These are phyloP conservation scores for Sporothrix euskadiensis DNA, from an alignment of 2,329 filamentous ascomycete species.

Conservation along the genomic window DNA sequence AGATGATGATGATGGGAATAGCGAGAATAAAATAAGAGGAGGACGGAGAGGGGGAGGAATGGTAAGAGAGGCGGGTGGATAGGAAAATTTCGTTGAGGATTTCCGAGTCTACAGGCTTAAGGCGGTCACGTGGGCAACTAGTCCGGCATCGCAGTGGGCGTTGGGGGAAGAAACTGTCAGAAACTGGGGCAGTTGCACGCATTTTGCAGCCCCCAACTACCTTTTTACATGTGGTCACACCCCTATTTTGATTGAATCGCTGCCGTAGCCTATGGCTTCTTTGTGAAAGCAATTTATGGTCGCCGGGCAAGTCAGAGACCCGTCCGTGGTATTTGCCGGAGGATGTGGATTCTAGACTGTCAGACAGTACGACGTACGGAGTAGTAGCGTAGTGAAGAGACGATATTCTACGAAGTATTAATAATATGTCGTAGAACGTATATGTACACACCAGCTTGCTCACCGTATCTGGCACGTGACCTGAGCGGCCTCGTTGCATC, in stretches of 20 bases:
- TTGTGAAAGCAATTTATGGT: neutral
- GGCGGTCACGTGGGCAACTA: constrained; percentile 14
- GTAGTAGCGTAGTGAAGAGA: no score
- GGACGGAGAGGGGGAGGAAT: neutral
- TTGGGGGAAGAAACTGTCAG: neutral
- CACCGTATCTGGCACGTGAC: neutral
- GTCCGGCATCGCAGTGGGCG: neutral
- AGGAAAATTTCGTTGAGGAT: constrained; percentile 18
- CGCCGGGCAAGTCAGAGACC: no score
- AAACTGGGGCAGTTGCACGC: neutral
- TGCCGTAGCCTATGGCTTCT: neutral
- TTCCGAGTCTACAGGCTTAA: neutral
- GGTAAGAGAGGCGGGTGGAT: neutral
- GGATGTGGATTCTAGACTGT: neutral
- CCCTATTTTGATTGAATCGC: neutral
- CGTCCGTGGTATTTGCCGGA: neutral
- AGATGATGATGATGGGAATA: neutral
- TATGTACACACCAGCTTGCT: neutral
- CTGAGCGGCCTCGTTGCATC: neutral
- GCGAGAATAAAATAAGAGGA: neutral
- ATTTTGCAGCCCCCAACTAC: neutral
- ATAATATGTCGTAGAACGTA: no score
- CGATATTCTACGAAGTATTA: no score
- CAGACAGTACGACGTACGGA: neutral
- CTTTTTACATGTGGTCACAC: neutral